These are phyloP conservation scores for Termitomyces sp. DNA, from an alignment of 768 basidiomycete species.

Conservation along the genomic window DNA sequence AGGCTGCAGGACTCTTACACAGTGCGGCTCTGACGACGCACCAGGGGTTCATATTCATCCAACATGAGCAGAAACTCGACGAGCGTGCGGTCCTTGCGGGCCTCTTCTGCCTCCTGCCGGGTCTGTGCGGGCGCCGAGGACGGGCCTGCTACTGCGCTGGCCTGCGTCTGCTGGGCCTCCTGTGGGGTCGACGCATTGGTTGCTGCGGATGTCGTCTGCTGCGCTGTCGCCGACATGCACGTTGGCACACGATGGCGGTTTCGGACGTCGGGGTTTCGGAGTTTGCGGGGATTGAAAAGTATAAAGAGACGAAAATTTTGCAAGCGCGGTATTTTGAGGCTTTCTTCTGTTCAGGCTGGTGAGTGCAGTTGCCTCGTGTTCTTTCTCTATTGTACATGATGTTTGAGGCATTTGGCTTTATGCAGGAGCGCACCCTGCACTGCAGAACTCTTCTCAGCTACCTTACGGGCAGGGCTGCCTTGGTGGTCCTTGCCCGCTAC, in stretches of 20 bases:
- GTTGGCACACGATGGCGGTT: slow-evolving; percentile 7
- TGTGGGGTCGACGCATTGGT: slow-evolving; percentile 19
- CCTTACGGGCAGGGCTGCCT: slow-evolving; percentile 61
- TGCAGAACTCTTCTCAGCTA: slow-evolving; percentile 90
- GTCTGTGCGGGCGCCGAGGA: slow-evolving; percentile 33
- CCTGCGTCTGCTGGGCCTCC: slow-evolving; percentile 23
- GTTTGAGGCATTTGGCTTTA: slow-evolving; percentile 97
- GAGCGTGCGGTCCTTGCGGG: slow-evolving; percentile 83
- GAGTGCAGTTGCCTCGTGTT: slow-evolving; percentile 18
- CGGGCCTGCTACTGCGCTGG: slow-evolving; percentile 18
- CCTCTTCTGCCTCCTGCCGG: slow-evolving; percentile 73
- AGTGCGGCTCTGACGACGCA: slow-evolving; percentile 28
- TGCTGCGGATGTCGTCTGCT: slow-evolving; percentile 25
- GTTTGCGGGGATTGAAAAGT: slow-evolving; percentile 27
- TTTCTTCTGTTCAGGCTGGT: slow-evolving; percentile 11
- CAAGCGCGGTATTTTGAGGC: background rate
- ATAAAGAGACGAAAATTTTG: slow-evolving; percentile 11
- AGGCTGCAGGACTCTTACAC: background rate
- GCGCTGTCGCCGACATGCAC: slow-evolving; percentile 26
- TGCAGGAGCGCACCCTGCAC: slow-evolving; percentile 57
- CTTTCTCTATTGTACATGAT: slow-evolving; percentile 41
- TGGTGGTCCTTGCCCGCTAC: slow-evolving; percentile 41
- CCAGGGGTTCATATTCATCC: slow-evolving; percentile 94
- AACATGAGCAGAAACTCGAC: slow-evolving; percentile 95
- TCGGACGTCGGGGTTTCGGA: slow-evolving; percentile 23